phyloP scores from a whole-genome alignment of 179 eudicot species.

The Corrigiola litoralis region DNA sequence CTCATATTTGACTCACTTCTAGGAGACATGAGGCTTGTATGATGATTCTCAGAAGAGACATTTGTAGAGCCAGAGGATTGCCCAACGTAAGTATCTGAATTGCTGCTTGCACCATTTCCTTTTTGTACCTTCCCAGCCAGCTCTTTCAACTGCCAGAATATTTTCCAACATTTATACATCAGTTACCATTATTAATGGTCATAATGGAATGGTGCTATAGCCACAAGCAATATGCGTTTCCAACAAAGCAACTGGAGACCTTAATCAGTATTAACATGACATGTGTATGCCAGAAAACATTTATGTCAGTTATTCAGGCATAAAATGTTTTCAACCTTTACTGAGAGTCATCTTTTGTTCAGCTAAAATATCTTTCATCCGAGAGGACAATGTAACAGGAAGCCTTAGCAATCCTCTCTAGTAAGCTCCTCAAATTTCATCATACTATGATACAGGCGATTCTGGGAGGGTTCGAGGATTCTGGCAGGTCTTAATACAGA shows the following conservation, averaged over 20 bases:
- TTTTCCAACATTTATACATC: neutral
- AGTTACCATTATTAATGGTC: neutral
- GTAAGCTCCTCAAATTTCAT: too few species aligned
- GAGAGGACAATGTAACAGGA: too few species aligned
- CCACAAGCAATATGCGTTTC: neutral
- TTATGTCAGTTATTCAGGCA: too few species aligned
- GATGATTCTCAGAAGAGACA: slow-evolving; percentile 28
- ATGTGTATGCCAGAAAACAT: too few species aligned
- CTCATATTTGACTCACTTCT: slow-evolving; percentile 37
- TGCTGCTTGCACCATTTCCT: slow-evolving; percentile 31
- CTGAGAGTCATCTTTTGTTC: too few species aligned
- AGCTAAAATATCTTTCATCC: too few species aligned
- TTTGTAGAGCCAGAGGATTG: slow-evolving; percentile 25
- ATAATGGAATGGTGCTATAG: too few species aligned
- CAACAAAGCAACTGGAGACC: neutral
- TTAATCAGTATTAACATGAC: neutral
- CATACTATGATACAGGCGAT: too few species aligned
- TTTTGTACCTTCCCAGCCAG: slow-evolving; percentile 50
- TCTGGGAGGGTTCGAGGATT: too few species aligned
- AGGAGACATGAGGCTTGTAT: slow-evolving; percentile 39
- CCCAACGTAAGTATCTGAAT: slow-evolving; percentile 28
- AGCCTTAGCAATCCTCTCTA: too few species aligned
- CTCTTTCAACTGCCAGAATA: slow-evolving; percentile 61
- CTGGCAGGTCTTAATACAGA: too few species aligned
- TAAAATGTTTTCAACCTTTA: too few species aligned